Evolutionary conservation across 2,329 filamentous ascomycete species (phyloP).

Genomic region (Fusarium longipes): DNA sequence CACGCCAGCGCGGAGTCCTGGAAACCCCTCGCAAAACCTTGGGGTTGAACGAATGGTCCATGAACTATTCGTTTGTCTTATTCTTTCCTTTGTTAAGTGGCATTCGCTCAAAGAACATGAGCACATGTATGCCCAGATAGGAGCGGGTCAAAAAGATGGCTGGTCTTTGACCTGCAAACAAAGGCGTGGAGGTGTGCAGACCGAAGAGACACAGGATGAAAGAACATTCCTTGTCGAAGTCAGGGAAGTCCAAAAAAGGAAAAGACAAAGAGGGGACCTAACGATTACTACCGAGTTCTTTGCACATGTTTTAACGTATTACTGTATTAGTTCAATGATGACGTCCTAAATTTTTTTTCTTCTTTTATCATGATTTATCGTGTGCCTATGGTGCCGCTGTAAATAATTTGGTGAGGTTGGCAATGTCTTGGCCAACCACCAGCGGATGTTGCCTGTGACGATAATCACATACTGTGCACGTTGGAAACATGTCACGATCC

Average conservation of each 20-base stretch:
- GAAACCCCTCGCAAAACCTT: conserved; percentile 9
- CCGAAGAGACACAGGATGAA: conserved; percentile 28
- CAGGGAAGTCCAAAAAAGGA: conserved; percentile 1
- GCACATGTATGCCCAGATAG: conserved; percentile 6
- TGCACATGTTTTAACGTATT: conserved; percentile 12
- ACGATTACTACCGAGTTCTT: conserved; percentile 19
- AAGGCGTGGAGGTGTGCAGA: conserved; percentile 13
- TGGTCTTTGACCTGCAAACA: conserved; percentile 16
- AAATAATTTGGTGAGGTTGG: conserved; percentile 25
- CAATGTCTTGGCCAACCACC: conserved; percentile 20
- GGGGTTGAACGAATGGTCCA: conserved; percentile 14
- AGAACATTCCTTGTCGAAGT: conserved; percentile 31
- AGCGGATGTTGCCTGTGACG: conserved; percentile 6
- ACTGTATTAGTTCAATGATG: conserved; percentile 14
- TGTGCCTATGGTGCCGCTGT: conserved; percentile 1
- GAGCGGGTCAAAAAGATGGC: conserved; percentile 18
- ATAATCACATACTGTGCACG: conserved; percentile 6
- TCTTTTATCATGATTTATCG: neutral
- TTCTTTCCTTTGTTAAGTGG: conserved; percentile 26
- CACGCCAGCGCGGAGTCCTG: conserved; percentile 31
- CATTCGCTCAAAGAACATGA: neutral
- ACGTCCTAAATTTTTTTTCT: conserved; percentile 4
- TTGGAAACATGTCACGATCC: neutral
- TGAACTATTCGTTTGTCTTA: conserved; percentile 14
- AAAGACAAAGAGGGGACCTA: neutral